Evolutionary conservation across 2,329 filamentous ascomycete species (phyloP).

Genomic region (Xylariaceae sp.): DNA sequence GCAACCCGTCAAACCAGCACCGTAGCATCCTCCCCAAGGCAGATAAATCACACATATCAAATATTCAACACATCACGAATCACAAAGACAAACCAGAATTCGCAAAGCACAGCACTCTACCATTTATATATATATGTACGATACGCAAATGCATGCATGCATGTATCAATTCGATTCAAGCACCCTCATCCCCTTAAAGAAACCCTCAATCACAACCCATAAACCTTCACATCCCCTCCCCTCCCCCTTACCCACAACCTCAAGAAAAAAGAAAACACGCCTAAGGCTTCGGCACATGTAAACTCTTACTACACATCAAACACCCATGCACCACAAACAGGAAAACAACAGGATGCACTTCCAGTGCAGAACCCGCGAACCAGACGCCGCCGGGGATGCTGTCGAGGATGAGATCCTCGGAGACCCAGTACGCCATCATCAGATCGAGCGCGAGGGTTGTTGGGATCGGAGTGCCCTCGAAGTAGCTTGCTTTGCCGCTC

Average conservation of each 20-base stretch:
- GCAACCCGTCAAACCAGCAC: too few species aligned
- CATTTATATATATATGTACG: neutral
- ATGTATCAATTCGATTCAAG: neutral
- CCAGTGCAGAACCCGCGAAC: conserved; percentile 61
- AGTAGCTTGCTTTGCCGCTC: conserved; percentile 86
- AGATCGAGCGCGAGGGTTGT: conserved; percentile 76
- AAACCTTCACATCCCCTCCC: too few species aligned
- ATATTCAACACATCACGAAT: too few species aligned
- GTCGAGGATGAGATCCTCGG: conserved; percentile 71
- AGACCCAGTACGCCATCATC: conserved; percentile 86
- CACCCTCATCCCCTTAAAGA: neutral
- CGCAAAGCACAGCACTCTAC: neutral
- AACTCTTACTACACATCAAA: conserved; percentile 89
- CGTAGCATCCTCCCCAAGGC: too few species aligned
- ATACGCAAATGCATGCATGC: neutral
- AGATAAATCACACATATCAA: too few species aligned
- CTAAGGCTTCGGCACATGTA: conserved; percentile 83
- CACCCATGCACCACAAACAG: conserved; percentile 87
- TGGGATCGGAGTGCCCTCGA: conserved; percentile 94
- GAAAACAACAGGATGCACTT: conserved; percentile 77
- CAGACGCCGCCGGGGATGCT: conserved; percentile 71
- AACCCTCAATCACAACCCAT: neutral
- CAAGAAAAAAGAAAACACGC: neutral
- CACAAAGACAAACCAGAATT: too few species aligned
- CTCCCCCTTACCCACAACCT: too few species aligned